These are phyloP conservation scores for Fusarium tricinctum DNA, from an alignment of 2,329 filamentous ascomycete genomes.

Conservation along the genomic window DNA sequence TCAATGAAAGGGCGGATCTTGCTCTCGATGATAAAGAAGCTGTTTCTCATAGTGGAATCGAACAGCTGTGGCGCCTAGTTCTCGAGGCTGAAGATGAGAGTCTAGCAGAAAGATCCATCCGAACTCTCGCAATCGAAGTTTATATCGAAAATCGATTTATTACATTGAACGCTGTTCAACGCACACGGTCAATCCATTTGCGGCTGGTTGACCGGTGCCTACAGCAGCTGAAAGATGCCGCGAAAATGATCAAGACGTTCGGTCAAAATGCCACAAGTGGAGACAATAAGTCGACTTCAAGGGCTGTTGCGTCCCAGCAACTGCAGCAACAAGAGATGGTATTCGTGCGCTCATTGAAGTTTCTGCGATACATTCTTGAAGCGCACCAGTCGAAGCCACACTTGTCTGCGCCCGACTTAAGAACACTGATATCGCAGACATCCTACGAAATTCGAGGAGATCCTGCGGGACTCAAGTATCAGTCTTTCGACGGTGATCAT, in stretches of 20 bases:
- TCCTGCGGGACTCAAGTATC: constrained; percentile 77
- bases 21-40: constrained; percentile 66
- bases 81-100: constrained; percentile 74
- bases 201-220: constrained; percentile 81
- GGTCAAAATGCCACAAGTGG: constrained; percentile 59
- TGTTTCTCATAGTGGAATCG: constrained; percentile 67
- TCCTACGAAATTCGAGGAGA: constrained; percentile 72
- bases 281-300: constrained; percentile 68
- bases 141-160: constrained; percentile 75
- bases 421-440: constrained; percentile 65
- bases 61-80: constrained; percentile 88
- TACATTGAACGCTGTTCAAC: constrained; percentile 61
- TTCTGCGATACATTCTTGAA: constrained; percentile 76
- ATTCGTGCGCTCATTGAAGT: constrained; percentile 77
- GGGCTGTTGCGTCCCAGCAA: constrained; percentile 63
- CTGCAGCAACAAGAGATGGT: constrained; percentile 66
- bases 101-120: constrained; percentile 77
- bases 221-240: constrained; percentile 75
- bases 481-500: constrained; percentile 75
- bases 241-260: constrained; percentile 64
- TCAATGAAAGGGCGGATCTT: constrained; percentile 61
- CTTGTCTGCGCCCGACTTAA: constrained; percentile 70
- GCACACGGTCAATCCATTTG: constrained; percentile 73
- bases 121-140: constrained; percentile 76
- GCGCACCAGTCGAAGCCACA: constrained; percentile 73